Conservation (phyloP, 2,329 filamentous ascomycete species). For the Penicillium sp. region DNA sequence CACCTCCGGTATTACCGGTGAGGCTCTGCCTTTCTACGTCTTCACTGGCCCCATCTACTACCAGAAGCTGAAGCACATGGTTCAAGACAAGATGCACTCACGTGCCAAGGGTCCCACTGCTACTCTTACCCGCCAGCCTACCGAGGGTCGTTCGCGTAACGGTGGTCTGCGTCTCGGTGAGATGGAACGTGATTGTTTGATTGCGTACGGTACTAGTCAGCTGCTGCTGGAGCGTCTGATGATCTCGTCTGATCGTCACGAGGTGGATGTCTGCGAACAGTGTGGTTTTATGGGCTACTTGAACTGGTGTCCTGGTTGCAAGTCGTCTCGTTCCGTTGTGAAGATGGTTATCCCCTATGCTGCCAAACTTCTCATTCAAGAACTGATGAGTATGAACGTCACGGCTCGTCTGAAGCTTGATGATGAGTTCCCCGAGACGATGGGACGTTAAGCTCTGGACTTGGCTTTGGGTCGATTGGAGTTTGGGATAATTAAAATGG, state of each 20-base stretch:
- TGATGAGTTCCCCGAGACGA: conserved; percentile 76
- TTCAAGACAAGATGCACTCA: conserved; percentile 99
- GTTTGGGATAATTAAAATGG: conserved; percentile 17
- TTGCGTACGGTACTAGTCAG: conserved; percentile 93
- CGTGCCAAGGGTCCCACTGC: conserved; percentile 85
- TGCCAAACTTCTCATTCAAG: conserved; percentile 92
- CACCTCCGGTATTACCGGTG: conserved; percentile 91
- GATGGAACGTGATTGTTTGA: conserved; percentile 98
- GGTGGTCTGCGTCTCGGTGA: conserved; percentile 92
- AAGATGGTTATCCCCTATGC: conserved; percentile 98
- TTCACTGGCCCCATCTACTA: conserved; percentile 99
- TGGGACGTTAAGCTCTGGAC: conserved; percentile 31
- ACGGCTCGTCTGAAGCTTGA: conserved; percentile 84
- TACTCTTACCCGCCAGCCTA: conserved; percentile 91
- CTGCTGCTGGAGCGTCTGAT: conserved; percentile 89
- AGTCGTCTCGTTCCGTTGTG: conserved; percentile 77
- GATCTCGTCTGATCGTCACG: conserved; percentile 86
- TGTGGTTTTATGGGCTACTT: conserved; percentile 96
- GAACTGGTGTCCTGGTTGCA: conserved; percentile 91
- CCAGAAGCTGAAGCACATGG: conserved; percentile 99
- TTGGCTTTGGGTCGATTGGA: conserved; percentile 2
- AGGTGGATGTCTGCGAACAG: conserved; percentile 88
- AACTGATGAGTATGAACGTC: conserved; percentile 98
- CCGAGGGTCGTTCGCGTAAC: conserved; percentile 88
- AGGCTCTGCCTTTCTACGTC: conserved; percentile 90